These are phyloP conservation scores for Trametopsis cervina DNA, from an alignment of 768 basidiomycete species.

Conservation along the genomic window DNA sequence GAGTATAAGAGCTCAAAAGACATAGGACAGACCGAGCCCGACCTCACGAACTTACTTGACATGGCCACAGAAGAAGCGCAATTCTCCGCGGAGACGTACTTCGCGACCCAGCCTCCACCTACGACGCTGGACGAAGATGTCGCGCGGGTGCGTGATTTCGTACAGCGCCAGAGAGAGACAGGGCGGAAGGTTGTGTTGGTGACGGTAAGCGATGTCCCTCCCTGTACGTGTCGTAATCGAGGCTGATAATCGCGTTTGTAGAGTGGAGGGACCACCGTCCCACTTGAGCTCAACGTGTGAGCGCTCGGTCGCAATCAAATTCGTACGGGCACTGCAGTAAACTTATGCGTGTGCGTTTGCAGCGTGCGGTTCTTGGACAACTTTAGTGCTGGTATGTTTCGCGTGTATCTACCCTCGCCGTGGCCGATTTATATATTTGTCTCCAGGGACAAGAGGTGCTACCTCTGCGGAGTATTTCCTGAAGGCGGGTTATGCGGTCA, in stretches of 20 bases:
- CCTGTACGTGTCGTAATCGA: constrained; percentile 2
- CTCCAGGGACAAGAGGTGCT: constrained; percentile 84
- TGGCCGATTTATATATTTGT: constrained; percentile 1
- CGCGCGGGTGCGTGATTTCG: constrained; percentile 57
- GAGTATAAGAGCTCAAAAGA: constrained; percentile 4
- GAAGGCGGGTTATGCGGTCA: constrained; percentile 90
- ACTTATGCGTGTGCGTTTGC: constrained; percentile 19
- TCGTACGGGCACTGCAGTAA: constrained; percentile 4
- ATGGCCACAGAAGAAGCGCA: constrained; percentile 6
- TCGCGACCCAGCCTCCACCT: constrained; percentile 81
- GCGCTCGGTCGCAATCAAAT: constrained; percentile 26
- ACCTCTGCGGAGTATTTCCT: constrained; percentile 99
- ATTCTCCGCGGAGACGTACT: constrained; percentile 89
- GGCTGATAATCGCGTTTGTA: constrained; percentile 24
- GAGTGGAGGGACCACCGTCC: constrained; percentile 98
- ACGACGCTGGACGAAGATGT: constrained; percentile 63
- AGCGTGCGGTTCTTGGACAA: constrained; percentile 98
- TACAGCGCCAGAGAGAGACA: constrained; percentile 54
- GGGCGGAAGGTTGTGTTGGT: constrained; percentile 85
- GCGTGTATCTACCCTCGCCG: neutral
- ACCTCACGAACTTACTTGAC: neutral
- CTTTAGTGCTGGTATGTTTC: constrained; percentile 83
- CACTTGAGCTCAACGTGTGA: constrained; percentile 98
- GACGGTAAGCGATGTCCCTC: constrained; percentile 54
- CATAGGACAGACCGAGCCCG: neutral